phyloP scores from a whole-genome alignment of 2,329 filamentous ascomycete genomes.

The Ophiostoma quercus region DNA sequence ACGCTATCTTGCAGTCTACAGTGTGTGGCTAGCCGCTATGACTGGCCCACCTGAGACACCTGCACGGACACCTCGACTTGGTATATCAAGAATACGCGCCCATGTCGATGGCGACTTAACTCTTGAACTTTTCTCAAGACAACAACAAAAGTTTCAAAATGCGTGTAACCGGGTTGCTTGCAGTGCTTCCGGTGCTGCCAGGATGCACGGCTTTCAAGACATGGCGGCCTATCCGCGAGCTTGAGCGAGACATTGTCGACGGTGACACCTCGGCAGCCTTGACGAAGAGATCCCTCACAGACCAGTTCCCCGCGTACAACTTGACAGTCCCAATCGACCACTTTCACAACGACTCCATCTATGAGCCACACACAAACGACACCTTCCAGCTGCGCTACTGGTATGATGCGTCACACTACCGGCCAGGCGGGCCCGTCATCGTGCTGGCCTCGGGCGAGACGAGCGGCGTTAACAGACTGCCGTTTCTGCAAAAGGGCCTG shows the following conservation, averaged over 20 bases:
- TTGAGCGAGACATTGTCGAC: slow-evolving; percentile 13
- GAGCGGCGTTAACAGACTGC: slow-evolving; percentile 55
- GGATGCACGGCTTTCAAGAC: slow-evolving; percentile 4
- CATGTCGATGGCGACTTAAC: background rate
- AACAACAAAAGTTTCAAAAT: background rate
- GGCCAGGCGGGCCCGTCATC: slow-evolving; percentile 73
- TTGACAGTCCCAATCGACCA: slow-evolving; percentile 62
- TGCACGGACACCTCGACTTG: background rate
- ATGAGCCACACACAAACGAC: slow-evolving; percentile 68
- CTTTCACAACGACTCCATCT: slow-evolving; percentile 72
- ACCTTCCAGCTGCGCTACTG: slow-evolving; percentile 72
- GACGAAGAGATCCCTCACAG: background rate
- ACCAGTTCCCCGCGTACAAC: slow-evolving; percentile 38
- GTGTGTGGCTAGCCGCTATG: background rate
- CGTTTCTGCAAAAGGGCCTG: slow-evolving; percentile 73
- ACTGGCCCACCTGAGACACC: background rate
- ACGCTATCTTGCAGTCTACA: background rate
- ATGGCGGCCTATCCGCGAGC: slow-evolving; percentile 10
- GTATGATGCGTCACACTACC: slow-evolving; percentile 74
- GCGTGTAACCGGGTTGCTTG: slow-evolving; percentile 2
- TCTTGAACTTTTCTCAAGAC: background rate
- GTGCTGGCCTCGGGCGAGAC: slow-evolving; percentile 71
- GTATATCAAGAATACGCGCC: background rate
- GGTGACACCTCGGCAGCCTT: background rate
- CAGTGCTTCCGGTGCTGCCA: slow-evolving; percentile 9